Evolutionary conservation across 1,284 basidiomycete species (phyloP), one percentile per base, ranked within the genome.

Genomic region (Rhodotorula sp.): DNA sequence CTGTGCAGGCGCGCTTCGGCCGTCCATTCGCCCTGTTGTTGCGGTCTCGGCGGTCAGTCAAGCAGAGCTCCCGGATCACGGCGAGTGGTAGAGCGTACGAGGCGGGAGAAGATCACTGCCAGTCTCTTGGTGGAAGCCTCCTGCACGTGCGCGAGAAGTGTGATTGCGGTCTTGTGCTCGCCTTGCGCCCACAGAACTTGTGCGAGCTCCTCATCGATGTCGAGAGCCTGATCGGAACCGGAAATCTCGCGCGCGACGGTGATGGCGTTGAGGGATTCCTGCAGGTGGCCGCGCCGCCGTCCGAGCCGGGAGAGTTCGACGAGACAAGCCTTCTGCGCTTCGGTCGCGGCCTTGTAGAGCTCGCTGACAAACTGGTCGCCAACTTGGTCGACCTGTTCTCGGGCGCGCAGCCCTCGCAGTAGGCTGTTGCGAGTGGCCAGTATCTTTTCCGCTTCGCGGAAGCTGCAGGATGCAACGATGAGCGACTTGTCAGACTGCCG

Each of bases 161-260:
- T 86, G 49, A 95, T 89, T 0, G 95, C 95, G 2, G 90, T 83
- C 66, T 88, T 87, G 77, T 92, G 90, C 79, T 98, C 93, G 50
- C 88, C 87, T 77, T 92, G 90, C 7, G 87, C 82, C 93, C 95
- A 98, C 18, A 98, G 85, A 10, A 97, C 93, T 67, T 89, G 87
- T 3, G 95, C 90, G 76, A 93, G 93, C 80, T 97, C 94, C 77
- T 88, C 84, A 1, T 86, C 85, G n/a, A 90, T 85, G 43, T 87
- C 84, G 21, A 88, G 84, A 16, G 68, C 60, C 19, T 70, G 62
- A 1, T 67, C n/a, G 16, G 68, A 70, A 0, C 78, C 79, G 71
- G 88, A 87, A 28, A 95, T 82, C 57, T 83, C 83, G 75, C 90
- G 88, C 0, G 93, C 91, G 45, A 87, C 86, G 21, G 90, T 85